Evolutionary conservation across 2,329 filamentous ascomycete species (phyloP).

Genomic region (Clonostachys chloroleuca): DNA sequence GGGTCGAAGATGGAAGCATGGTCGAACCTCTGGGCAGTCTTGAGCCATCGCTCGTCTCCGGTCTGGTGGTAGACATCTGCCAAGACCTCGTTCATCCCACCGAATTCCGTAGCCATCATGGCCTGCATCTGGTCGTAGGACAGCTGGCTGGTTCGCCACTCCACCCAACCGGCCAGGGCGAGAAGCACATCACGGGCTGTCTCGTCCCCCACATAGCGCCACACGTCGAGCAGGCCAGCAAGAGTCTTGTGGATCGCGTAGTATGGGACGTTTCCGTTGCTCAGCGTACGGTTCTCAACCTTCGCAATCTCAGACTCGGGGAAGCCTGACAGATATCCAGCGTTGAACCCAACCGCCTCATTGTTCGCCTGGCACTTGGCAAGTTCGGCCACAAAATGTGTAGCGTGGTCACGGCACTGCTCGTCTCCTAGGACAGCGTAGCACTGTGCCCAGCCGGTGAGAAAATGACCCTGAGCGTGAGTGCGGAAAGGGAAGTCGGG

Average conservation of each 20-base stretch:
- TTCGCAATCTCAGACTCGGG: conserved; percentile 43
- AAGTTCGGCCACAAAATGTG: conserved; percentile 38
- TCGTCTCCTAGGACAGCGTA: conserved; percentile 35
- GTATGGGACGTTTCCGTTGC: conserved; percentile 46
- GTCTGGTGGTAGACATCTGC: conserved; percentile 41
- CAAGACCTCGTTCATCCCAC: conserved; percentile 48
- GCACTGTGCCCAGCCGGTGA: conserved; percentile 45
- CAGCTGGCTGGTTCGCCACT: conserved; percentile 35
- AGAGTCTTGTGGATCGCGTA: conserved; percentile 51
- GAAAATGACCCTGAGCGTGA: conserved; percentile 45
- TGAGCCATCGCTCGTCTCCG: conserved; percentile 38
- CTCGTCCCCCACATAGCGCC: conserved; percentile 34
- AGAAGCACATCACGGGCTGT: conserved; percentile 37
- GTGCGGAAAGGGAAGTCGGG: conserved; percentile 48
- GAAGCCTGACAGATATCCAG: conserved; percentile 45
- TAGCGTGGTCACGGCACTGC: conserved; percentile 37
- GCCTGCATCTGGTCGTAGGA: conserved; percentile 39
- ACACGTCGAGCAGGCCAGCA: conserved; percentile 44
- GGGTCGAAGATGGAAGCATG: conserved; percentile 41
- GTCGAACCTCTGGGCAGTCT: conserved; percentile 42
- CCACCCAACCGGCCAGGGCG: conserved; percentile 40
- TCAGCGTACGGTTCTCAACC: conserved; percentile 35
- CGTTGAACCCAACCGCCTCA: conserved; percentile 29
- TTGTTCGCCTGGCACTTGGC: conserved; percentile 48
- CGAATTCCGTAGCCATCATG: conserved; percentile 43